A percentile compares a stretch with the other conserved stretches of the same genome.
These are phyloP conservation scores for Dipteronia sinensis DNA, from an alignment of 345 rosid species.

Conservation along the genomic window DNA sequence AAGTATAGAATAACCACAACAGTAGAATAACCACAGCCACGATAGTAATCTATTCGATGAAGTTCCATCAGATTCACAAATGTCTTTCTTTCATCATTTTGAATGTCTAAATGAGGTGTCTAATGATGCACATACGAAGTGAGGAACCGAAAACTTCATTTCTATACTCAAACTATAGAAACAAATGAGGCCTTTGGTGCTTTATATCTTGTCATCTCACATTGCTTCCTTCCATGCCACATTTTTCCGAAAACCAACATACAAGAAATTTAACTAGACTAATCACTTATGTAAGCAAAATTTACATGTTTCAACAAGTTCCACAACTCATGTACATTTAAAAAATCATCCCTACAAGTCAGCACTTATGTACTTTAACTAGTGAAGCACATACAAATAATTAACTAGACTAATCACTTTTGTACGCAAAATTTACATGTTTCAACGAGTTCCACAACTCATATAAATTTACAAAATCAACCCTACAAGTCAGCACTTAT, in stretches of 20 bases:
- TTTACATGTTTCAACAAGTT: not conserved
- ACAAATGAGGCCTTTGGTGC: not conserved
- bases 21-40: not conserved
- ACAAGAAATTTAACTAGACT: not conserved
- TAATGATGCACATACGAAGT: not conserved
- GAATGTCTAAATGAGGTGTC: not conserved
- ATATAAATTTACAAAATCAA: too few relatives aligned
- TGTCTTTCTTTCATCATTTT: not conserved
- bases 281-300: not conserved
- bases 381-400: too few relatives aligned
- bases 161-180: not conserved
- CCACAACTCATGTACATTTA: not conserved
- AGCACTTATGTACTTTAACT: too few relatives aligned
- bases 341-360: too few relatives aligned
- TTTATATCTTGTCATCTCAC: not conserved
- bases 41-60: not conserved
- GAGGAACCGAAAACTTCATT: not conserved
- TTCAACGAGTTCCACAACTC: too few relatives aligned
- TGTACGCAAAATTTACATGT: too few relatives aligned
- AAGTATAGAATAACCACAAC: not conserved
- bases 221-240: not conserved
- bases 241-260: not conserved
- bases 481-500: too few relatives aligned
- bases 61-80: not conserved
- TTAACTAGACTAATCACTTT: too few relatives aligned